A percentile compares a stretch with the other conserved stretches of the same genome.
These are phyloP conservation scores for Aaosphaeria pasadenensis DNA, from an alignment of 2,329 filamentous ascomycete species.

Conservation along the genomic window DNA sequence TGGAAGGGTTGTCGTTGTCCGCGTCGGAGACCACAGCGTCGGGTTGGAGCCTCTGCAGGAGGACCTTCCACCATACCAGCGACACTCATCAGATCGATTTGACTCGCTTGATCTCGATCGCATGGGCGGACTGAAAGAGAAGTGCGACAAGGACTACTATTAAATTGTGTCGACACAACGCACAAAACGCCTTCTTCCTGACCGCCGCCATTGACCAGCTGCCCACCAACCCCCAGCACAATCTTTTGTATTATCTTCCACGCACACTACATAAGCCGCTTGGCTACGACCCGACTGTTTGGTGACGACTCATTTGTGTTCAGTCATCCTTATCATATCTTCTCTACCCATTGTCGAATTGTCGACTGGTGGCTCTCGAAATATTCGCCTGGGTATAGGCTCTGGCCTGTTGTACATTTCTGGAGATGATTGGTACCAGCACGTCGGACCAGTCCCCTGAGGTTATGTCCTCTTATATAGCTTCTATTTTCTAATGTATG, in stretches of 20 bases:
- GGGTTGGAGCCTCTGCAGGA: conserved; percentile 81
- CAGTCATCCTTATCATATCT: conserved; percentile 13
- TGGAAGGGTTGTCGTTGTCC: conserved; percentile 86
- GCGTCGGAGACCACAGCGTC: conserved; percentile 83
- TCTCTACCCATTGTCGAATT: conserved; percentile 15
- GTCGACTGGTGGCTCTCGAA: conserved; percentile 6
- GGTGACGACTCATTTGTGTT: conserved; percentile 29
- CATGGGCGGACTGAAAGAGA: conserved; percentile 93
- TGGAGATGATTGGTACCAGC: conserved; percentile 18
- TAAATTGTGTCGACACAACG: conserved; percentile 6
- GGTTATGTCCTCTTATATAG: conserved; percentile 40
- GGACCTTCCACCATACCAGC: conserved; percentile 85
- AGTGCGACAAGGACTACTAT: conserved; percentile 57
- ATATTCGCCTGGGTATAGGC: conserved; percentile 16
- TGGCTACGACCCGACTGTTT: conserved; percentile 37
- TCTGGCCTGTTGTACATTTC: conserved; percentile 37
- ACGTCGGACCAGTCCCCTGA: conserved; percentile 16
- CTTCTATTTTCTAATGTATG: conserved; percentile 44
- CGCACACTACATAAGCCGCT: conserved; percentile 17
- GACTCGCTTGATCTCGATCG: conserved; percentile 92
- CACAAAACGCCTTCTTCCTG: not conserved
- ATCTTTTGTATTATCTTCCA: not conserved
- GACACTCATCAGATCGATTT: conserved; percentile 74
- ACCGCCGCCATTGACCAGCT: not conserved
- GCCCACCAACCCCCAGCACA: not conserved